These are phyloP conservation scores for Marasmius tenuissimus DNA, from an alignment of 1,284 basidiomycete genomes.

Conservation along the genomic window DNA sequence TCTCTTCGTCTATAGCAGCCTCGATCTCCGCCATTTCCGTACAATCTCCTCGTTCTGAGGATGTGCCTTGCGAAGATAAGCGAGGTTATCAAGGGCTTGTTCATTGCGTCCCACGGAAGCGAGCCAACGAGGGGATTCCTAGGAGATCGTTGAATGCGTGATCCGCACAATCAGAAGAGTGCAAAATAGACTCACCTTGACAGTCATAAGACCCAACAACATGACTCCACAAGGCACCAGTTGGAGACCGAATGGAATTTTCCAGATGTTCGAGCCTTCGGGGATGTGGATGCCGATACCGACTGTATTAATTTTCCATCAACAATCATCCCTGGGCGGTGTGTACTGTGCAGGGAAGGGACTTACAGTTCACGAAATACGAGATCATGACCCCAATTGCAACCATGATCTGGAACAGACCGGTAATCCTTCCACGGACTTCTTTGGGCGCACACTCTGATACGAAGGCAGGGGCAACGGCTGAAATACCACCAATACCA, in stretches of 20 bases:
- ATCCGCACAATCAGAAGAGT: slow-evolving; percentile 25
- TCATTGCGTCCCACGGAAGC: slow-evolving; percentile 40
- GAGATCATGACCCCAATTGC: slow-evolving; percentile 61
- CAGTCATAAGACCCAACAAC: slow-evolving; percentile 68
- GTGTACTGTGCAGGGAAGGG: neutral
- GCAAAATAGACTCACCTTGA: slow-evolving; percentile 40
- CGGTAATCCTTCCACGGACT: slow-evolving; percentile 57
- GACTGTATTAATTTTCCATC: slow-evolving; percentile 36
- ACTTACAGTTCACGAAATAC: slow-evolving; percentile 74
- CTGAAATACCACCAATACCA: slow-evolving; percentile 56
- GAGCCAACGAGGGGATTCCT: slow-evolving; percentile 58
- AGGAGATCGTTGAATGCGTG: slow-evolving; percentile 50
- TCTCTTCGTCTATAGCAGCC: slow-evolving; percentile 54
- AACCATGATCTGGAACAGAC: slow-evolving; percentile 68
- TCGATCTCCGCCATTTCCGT: slow-evolving; percentile 55
- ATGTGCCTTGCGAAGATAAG: slow-evolving; percentile 45
- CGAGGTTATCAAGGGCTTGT: slow-evolving; percentile 41
- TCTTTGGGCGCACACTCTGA: slow-evolving; percentile 68
- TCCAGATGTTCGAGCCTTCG: slow-evolving; percentile 57
- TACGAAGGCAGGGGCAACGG: slow-evolving; percentile 63
- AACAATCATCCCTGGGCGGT: neutral
- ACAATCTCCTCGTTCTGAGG: slow-evolving; percentile 40
- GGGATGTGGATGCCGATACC: slow-evolving; percentile 59
- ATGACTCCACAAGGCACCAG: slow-evolving; percentile 80
- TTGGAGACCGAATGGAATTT: slow-evolving; percentile 75